A percentile compares a stretch with the other conserved stretches of the same genome.
Evolutionary conservation across 2,329 filamentous ascomycete genomes (phyloP).

Genomic region (Didymella arachidicola): DNA sequence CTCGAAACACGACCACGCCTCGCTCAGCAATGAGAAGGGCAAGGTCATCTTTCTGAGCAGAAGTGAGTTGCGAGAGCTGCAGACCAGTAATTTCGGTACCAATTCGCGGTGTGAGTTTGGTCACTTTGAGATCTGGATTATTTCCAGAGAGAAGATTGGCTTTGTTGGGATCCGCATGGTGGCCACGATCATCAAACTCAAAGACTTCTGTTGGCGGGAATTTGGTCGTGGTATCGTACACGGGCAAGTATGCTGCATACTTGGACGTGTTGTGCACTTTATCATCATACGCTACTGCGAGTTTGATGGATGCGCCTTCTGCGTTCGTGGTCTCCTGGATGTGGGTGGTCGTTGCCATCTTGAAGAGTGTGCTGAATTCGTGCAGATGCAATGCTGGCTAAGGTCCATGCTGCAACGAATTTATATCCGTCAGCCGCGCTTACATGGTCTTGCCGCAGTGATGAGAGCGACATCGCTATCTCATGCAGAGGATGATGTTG

Average conservation of each 20-base stretch:
- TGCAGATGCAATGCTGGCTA: neutral
- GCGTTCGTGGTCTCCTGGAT: neutral
- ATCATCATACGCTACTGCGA: slow-evolving; percentile 28
- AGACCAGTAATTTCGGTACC: slow-evolving; percentile 44
- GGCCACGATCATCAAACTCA: slow-evolving; percentile 53
- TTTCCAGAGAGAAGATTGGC: slow-evolving; percentile 50
- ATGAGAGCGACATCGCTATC: neutral
- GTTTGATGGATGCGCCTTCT: neutral
- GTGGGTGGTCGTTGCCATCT: neutral
- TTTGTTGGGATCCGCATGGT: slow-evolving; percentile 54
- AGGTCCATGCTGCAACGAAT: neutral
- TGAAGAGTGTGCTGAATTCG: neutral
- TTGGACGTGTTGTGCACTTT: slow-evolving; percentile 34
- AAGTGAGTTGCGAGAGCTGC: slow-evolving; percentile 55
- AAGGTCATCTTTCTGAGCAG: slow-evolving; percentile 57
- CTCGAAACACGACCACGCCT: slow-evolving; percentile 57
- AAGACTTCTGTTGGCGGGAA: slow-evolving; percentile 54
- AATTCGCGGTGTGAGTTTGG: slow-evolving; percentile 38
- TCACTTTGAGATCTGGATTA: slow-evolving; percentile 34
- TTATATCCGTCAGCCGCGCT: neutral
- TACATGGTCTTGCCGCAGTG: neutral
- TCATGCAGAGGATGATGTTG: neutral
- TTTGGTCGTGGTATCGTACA: slow-evolving; percentile 48
- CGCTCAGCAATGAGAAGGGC: slow-evolving; percentile 47
- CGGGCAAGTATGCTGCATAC: slow-evolving; percentile 48